These are phyloP conservation scores for Dittrichia graveolens DNA, from an alignment of 129 eudicot species.

Conservation along the genomic window DNA sequence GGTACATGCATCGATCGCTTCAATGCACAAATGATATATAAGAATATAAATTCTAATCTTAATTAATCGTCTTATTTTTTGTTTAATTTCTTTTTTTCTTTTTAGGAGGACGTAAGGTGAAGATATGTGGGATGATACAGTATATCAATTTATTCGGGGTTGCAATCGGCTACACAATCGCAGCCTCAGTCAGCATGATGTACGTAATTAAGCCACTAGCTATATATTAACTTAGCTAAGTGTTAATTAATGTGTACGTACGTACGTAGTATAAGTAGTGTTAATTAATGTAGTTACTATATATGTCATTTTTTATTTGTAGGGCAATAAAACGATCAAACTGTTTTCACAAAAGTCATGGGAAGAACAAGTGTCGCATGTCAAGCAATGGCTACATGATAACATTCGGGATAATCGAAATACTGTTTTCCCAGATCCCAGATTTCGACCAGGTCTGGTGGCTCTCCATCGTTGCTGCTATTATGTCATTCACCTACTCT, in stretches of 20 bases:
- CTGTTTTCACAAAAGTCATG: conserved; percentile 57
- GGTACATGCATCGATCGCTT: conserved; percentile 45
- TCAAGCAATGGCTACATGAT: conserved; percentile 69
- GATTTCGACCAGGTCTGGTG: conserved; percentile 78
- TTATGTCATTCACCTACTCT: conserved; percentile 84
- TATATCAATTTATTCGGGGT: conserved; percentile 62
- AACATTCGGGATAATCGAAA: conserved; percentile 56
- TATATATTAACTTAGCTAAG: background rate
- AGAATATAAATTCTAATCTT: background rate
- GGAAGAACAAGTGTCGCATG: conserved; percentile 55
- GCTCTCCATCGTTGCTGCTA: conserved; percentile 79
- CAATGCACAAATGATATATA: background rate
- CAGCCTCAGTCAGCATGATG: conserved; percentile 82
- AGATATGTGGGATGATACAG: conserved; percentile 60
- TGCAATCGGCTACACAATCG: conserved; percentile 81
- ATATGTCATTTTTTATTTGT: background rate
- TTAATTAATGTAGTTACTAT: too few species aligned
- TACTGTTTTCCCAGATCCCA: conserved; percentile 72
- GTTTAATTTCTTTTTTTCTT: background rate
- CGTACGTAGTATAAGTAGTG: too few species aligned
- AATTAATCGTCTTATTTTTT: background rate
- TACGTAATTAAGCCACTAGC: conserved; percentile 31
- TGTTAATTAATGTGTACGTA: background rate
- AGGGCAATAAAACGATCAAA: conserved; percentile 78
- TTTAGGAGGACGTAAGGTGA: conserved; percentile 59